These are phyloP conservation scores for Fagopyrum homotropicum DNA, from an alignment of 148 eudicot species.

Conservation along the genomic window DNA sequence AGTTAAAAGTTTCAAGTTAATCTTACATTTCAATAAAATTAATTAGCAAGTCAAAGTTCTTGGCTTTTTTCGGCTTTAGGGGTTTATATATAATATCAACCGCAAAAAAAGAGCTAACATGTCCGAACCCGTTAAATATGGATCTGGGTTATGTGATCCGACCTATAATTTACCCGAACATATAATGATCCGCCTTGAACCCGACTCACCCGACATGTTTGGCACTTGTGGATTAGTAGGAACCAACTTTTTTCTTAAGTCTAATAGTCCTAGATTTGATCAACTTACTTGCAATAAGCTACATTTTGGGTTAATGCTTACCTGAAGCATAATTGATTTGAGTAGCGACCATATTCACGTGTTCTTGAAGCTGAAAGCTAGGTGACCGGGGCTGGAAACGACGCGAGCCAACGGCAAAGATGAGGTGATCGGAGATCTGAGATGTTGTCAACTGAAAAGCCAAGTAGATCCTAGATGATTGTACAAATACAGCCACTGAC, in stretches of 20 bases:
- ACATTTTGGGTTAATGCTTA: slow-evolving; percentile 15
- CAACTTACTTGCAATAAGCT: not conserved
- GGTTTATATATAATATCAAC: too few species aligned
- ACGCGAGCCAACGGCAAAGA: slow-evolving; percentile 54
- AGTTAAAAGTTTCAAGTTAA: too few species aligned
- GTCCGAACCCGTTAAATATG: too few species aligned
- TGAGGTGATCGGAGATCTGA: slow-evolving; percentile 26
- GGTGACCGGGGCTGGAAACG: slow-evolving; percentile 26
- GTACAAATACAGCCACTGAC: slow-evolving; percentile 20
- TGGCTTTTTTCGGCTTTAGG: too few species aligned
- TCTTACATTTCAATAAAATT: too few species aligned
- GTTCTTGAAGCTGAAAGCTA: slow-evolving; percentile 29
- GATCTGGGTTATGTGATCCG: too few species aligned
- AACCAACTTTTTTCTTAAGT: not conserved
- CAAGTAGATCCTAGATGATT: slow-evolving; percentile 32
- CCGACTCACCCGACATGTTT: too few species aligned
- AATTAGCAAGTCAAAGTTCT: too few species aligned
- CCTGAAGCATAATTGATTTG: slow-evolving; percentile 58
- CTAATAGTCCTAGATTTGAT: not conserved
- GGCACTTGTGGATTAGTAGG: too few species aligned
- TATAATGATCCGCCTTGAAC: too few species aligned
- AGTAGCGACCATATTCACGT: slow-evolving; percentile 27
- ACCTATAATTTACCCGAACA: too few species aligned
- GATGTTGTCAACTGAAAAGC: slow-evolving; percentile 51
- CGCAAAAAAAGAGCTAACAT: too few species aligned